Conservation (phyloP, 352 stramenopile species). For the Pythium graminicola region DNA sequence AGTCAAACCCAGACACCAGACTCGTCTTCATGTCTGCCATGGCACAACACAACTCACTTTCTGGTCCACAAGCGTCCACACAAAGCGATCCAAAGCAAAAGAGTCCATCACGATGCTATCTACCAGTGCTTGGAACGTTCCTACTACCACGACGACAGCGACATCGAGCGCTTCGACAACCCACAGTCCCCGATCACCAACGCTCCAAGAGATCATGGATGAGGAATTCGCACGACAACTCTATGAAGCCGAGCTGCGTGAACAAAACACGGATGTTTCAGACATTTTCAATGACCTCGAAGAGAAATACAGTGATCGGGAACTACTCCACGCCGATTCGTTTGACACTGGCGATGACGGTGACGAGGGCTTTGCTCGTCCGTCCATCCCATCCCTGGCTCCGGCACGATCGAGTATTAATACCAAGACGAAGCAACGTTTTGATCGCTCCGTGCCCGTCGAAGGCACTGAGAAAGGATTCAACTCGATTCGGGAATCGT, state of each 20-base stretch:
- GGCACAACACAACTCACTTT: neutral
- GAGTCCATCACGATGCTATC: neutral
- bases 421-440: slow-evolving; percentile 13
- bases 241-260: slow-evolving; percentile 29
- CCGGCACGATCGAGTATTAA: neutral
- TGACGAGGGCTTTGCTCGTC: slow-evolving; percentile 13
- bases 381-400: neutral
- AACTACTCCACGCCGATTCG: slow-evolving; percentile 35
- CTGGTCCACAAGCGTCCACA: neutral
- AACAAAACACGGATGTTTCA: no score
- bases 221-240: slow-evolving; percentile 46
- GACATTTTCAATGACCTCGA: neutral
- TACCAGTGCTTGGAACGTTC: slow-evolving; percentile 2
- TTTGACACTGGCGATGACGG: slow-evolving; percentile 5
- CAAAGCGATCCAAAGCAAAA: neutral
- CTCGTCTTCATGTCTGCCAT: neutral
- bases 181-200: slow-evolving; percentile 11
- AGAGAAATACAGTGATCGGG: slow-evolving; percentile 18
- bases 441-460: slow-evolving; percentile 29
- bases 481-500: slow-evolving; percentile 49
- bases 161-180: neutral
- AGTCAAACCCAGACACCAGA: slow-evolving; percentile 4
- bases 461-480: slow-evolving; percentile 33
- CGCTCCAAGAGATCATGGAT: slow-evolving; percentile 62
- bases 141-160: neutral